phyloP scores from a whole-genome alignment of 2,329 filamentous ascomycete genomes.

The Helicocarpus griseus region DNA sequence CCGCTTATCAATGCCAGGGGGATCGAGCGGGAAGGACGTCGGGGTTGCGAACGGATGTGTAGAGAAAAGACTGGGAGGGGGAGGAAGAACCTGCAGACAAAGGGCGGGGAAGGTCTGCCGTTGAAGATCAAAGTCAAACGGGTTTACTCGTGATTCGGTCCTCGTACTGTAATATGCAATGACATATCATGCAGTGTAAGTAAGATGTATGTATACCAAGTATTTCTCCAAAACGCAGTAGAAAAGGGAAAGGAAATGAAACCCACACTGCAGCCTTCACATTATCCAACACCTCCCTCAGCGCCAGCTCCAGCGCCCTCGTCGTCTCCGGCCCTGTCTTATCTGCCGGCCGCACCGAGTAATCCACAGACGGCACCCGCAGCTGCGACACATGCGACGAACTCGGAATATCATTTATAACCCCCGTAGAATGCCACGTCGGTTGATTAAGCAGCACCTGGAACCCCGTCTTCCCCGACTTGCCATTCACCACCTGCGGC shows the following conservation, averaged over 20 bases:
- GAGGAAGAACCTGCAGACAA: conserved; percentile 68
- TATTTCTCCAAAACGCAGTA: background rate
- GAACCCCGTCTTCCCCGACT: conserved; percentile 25
- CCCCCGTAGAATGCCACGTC: conserved; percentile 67
- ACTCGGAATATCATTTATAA: conserved; percentile 61
- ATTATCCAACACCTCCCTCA: conserved; percentile 72
- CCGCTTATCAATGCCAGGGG: conserved; percentile 64
- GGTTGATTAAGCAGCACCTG: conserved; percentile 49
- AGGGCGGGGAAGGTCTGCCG: conserved; percentile 78
- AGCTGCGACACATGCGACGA: conserved; percentile 20
- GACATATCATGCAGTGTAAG: conserved; percentile 6
- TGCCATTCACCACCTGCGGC: conserved; percentile 28
- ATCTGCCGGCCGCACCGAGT: conserved; percentile 51
- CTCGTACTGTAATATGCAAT: conserved; percentile 28
- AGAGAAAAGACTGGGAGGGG: conserved; percentile 74
- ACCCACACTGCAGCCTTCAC: conserved; percentile 73
- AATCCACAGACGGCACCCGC: conserved; percentile 3
- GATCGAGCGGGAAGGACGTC: conserved; percentile 70
- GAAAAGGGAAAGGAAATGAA: background rate
- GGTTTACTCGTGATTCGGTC: conserved; percentile 32
- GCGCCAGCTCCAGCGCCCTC: conserved; percentile 70
- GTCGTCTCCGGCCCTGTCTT: conserved; percentile 71
- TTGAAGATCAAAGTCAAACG: conserved; percentile 74
- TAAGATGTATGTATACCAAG: conserved; percentile 1
- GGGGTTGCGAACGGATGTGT: conserved; percentile 67